Base-by-base conservation (phyloP, 805 yeast species). In the Saccharomycopsis microspora region DNA sequence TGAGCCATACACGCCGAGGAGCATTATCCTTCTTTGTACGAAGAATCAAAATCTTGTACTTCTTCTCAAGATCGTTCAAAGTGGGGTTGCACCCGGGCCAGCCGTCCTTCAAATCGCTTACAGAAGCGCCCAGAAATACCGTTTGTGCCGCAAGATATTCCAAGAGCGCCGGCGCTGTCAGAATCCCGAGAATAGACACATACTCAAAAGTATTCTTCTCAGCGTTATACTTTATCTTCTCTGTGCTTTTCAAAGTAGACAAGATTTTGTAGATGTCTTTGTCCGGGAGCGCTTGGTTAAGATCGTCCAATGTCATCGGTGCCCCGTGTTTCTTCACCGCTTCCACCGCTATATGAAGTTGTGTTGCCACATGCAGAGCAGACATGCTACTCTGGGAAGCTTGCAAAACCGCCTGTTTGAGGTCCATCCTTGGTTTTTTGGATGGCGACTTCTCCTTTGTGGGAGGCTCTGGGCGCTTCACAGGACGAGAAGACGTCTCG, bases 1-100 rank as follows among this genome's bases (percentile, higher is more conserved):
- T 86, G 27, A 90, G 80, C 97, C 97, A 93, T 9, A 93, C 85
- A 50, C 82, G 76, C 54, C 96, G 70, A n/a, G 98, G 96, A 1
- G 88, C 70, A 58, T 84, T 86, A 56, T 93, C 99, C 69, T 93
- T 94, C 59, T 90, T 88, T 31, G 95, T 88, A 49, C 96, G 74
- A 56, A 86, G 69, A 1, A 93, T 96, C 33, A 93, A 69, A 36
- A 90, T 78, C 58, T 84, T 82, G 49, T 82, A 75, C 48, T 82
- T 82, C 47, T 72, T 71, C 60, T 93, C 98, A 32, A 93, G 68
- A 56, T 83, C 81, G 43, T 80, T 79, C 30, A 93, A 79, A 0
- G 93, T 82, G 4, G 77, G 80, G 37, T 82, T 64, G 62, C 96
- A 90, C 10, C 88, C 90, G 45, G 85, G 76, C 99, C 99, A 93